Evolutionary conservation across 768 basidiomycete species (phyloP).

Genomic region (Macrolepiota dolichaula): DNA sequence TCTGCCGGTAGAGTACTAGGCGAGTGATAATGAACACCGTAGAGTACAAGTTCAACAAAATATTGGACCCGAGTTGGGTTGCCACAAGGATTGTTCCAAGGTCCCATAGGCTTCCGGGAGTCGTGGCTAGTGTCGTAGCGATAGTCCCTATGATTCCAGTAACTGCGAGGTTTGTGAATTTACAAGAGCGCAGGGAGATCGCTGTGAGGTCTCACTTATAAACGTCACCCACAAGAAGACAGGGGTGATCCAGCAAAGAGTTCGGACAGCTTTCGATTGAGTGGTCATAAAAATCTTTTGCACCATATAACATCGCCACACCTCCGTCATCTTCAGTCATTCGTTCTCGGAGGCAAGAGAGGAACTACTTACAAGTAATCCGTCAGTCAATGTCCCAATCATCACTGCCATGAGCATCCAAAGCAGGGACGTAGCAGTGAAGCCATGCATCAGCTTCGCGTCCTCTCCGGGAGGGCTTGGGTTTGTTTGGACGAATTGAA

Average conservation of each 20-base stretch:
- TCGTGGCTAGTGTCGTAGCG: not conserved
- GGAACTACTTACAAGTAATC: slow-evolving; percentile 1
- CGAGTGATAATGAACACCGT: slow-evolving; percentile 1
- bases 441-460: not conserved
- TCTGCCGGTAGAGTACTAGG: not conserved
- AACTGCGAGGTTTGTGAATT: not conserved
- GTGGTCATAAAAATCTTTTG: not conserved
- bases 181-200: not conserved
- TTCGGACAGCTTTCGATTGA: not conserved
- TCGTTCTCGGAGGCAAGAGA: not conserved
- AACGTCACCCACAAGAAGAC: not conserved
- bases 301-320: slow-evolving; percentile 9
- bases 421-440: not conserved
- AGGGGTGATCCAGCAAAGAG: not conserved
- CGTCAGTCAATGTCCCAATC: not conserved
- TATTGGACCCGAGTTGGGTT: not conserved
- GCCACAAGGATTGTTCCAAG: not conserved
- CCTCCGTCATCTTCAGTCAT: not conserved
- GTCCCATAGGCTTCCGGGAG: not conserved
- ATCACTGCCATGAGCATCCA: not conserved
- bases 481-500: not conserved
- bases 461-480: too few species aligned
- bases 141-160: not conserved
- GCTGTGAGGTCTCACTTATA: not conserved
- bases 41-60: not conserved